Conservation (phyloP, 2,329 filamentous ascomycete species). For the Aspergillus sp. region DNA sequence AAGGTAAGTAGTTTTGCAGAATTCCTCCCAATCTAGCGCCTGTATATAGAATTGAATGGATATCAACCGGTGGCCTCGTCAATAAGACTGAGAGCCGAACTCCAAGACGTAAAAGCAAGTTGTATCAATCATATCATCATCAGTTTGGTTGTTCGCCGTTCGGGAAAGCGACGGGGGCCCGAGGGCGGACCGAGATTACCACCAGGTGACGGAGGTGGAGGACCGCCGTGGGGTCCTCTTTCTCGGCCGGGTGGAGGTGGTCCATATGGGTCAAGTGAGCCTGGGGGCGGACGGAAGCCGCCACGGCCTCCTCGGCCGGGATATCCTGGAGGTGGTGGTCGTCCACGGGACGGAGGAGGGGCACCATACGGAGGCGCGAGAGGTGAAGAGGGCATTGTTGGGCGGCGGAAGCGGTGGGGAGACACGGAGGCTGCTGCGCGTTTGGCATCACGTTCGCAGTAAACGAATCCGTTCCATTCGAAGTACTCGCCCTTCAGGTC, state of each 20-base stretch:
- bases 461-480: conserved; percentile 78
- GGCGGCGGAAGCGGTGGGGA: conserved; percentile 42
- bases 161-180: conserved; percentile 49
- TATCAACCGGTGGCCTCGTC: neutral
- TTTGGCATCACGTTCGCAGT: conserved; percentile 86
- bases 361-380: conserved; percentile 27
- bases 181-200: conserved; percentile 27
- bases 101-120: neutral
- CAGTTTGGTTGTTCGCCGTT: conserved; percentile 54
- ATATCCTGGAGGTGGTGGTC: conserved; percentile 32
- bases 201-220: conserved; percentile 7
- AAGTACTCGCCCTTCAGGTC: conserved; percentile 86
- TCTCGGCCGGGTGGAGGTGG: neutral
- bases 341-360: conserved; percentile 21
- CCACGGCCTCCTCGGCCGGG: conserved; percentile 28
- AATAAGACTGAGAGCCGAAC: neutral
- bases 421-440: conserved; percentile 51
- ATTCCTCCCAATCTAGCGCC: conserved; percentile 1
- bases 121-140: conserved; percentile 50
- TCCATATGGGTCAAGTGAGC: neutral
- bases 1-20: neutral
- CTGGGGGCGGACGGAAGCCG: conserved; percentile 27
- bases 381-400: conserved; percentile 40
- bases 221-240: conserved; percentile 2
- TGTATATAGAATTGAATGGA: conserved; percentile 1